A percentile compares a stretch with the other conserved stretches of the same genome.
These are phyloP conservation scores for Blastobotrys parvus DNA, from an alignment of 805 yeast species.

Conservation along the genomic window DNA sequence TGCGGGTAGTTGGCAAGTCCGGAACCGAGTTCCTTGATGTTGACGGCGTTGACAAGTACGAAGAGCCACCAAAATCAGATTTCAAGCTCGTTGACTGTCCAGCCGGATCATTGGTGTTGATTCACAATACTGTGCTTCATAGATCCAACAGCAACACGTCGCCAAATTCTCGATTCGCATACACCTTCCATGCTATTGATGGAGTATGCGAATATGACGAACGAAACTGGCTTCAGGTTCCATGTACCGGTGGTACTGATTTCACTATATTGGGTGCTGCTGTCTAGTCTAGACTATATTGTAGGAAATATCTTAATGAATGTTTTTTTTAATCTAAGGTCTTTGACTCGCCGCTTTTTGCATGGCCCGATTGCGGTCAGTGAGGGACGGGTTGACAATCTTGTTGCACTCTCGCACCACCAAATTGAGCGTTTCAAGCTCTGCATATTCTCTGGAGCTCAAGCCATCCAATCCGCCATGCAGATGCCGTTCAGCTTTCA, in stretches of 20 bases:
- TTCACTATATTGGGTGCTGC: conserved; percentile 32
- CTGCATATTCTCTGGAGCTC: background rate
- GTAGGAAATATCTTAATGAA: too few relatives aligned
- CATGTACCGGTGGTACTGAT: conserved; percentile 55
- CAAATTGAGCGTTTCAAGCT: background rate
- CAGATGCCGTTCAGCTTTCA: background rate
- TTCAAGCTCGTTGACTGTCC: conserved; percentile 52
- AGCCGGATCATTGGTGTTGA: conserved; percentile 64
- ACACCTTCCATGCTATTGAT: conserved; percentile 73
- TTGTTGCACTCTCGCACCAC: background rate
- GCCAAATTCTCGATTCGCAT: conserved; percentile 55
- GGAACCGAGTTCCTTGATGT: conserved; percentile 50
- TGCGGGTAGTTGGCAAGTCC: conserved; percentile 39
- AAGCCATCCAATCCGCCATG: background rate
- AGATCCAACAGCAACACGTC: conserved; percentile 57
- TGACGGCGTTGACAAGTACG: conserved; percentile 25
- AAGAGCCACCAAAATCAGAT: conserved; percentile 32
- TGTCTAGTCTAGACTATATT: background rate
- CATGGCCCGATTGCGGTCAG: background rate
- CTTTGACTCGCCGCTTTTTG: background rate
- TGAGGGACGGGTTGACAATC: background rate
- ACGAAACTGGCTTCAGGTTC: conserved; percentile 72
- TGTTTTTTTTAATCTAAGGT: too few relatives aligned
- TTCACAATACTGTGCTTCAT: conserved; percentile 64
- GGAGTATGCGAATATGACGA: conserved; percentile 54